These are phyloP conservation scores for Neoboletus brunneissimus DNA, from an alignment of 768 basidiomycete species.

Conservation along the genomic window DNA sequence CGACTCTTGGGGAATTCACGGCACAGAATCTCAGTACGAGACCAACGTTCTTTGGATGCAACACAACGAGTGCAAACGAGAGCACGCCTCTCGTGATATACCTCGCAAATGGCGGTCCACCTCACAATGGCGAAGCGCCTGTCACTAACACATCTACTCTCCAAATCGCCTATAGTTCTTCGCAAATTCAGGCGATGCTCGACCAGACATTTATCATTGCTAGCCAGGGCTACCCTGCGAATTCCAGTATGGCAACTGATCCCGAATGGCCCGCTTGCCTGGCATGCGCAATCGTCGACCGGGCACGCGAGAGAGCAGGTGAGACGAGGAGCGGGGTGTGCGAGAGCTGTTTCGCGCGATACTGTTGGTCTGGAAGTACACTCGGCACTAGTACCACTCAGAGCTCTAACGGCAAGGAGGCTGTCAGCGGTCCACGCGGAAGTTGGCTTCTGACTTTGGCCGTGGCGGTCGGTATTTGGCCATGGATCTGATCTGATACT, in stretches of 20 bases:
- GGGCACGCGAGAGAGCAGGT: conserved; percentile 33
- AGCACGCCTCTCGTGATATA: conserved; percentile 53
- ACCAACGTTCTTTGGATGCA: conserved; percentile 50
- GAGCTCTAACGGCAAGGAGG: not conserved
- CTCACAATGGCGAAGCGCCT: conserved; percentile 35
- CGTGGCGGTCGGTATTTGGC: conserved; percentile 9
- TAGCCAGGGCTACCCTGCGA: conserved; percentile 40
- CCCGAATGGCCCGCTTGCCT: conserved; percentile 47
- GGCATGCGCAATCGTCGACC: conserved; percentile 52
- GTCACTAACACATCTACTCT: conserved; percentile 43
- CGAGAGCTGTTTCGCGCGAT: conserved; percentile 29
- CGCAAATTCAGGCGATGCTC: conserved; percentile 43
- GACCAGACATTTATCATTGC: conserved; percentile 42
- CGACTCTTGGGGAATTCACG: conserved; percentile 27
- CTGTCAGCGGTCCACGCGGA: not conserved
- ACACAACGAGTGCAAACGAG: conserved; percentile 21
- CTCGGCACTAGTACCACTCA: not conserved
- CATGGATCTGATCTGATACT: conserved; percentile 16
- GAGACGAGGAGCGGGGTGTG: conserved; percentile 31
- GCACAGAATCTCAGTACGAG: conserved; percentile 35
- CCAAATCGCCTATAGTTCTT: conserved; percentile 37
- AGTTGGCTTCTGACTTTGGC: conserved; percentile 7
- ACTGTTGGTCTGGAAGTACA: conserved; percentile 29
- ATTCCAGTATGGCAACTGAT: conserved; percentile 31
- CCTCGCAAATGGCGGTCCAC: conserved; percentile 53